phyloP scores from a whole-genome alignment of 345 rosid genomes.

The Nasturtium officinale region DNA sequence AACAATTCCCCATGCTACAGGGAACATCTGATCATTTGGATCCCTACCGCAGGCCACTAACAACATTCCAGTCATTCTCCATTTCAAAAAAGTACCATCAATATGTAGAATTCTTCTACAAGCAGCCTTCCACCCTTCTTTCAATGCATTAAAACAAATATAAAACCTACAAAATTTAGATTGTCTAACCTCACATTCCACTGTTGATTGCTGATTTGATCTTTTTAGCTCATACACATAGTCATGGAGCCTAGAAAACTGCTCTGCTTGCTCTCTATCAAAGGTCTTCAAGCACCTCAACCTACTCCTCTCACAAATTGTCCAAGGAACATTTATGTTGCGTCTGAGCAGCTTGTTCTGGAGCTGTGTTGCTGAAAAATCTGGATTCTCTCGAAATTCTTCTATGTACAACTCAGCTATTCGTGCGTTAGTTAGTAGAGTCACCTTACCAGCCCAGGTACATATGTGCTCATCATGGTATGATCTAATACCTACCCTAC shows the following conservation, averaged over 20 bases:
- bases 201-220: not conserved
- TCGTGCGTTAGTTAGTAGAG: no score
- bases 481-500: no score
- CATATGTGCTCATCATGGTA: no score
- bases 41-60: not conserved
- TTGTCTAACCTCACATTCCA: not conserved
- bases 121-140: not conserved
- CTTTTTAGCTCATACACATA: not conserved
- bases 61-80: not conserved
- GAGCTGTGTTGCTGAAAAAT: no score
- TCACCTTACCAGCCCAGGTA: no score
- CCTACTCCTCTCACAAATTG: no score
- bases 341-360: no score
- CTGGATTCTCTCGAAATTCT: no score
- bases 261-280: not conserved
- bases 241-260: not conserved
- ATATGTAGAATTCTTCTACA: not conserved
- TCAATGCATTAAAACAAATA: not conserved
- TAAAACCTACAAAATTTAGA: not conserved
- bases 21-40: not conserved
- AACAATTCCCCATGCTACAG: not conserved
- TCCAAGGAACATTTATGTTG: no score
- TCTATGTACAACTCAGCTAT: no score
- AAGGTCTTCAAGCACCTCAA: not conserved
- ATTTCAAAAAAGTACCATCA: not conserved